These are phyloP conservation scores for Chlorella sp. DNA, from an alignment of 139 green algal species.

Conservation along the genomic window DNA sequence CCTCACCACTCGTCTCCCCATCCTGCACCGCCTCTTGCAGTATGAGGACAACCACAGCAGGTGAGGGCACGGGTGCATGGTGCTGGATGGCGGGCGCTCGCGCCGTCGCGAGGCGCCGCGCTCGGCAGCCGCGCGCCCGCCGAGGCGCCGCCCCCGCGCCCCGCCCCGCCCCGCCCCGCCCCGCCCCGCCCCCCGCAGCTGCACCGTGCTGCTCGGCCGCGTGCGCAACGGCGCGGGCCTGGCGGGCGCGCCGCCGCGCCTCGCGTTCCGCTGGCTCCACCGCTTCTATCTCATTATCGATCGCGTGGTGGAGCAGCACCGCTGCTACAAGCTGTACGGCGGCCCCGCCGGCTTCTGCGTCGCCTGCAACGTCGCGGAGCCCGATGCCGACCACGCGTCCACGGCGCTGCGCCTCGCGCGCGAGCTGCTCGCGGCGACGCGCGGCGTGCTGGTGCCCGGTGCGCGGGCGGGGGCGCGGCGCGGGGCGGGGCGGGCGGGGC, in stretches of 20 bases:
- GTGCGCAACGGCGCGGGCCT: slow-evolving; percentile 13
- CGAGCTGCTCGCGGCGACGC: slow-evolving; percentile 10
- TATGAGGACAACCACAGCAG: slow-evolving; percentile 20
- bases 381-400: slow-evolving; percentile 9
- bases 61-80: too few species aligned
- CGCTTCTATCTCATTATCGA: slow-evolving; percentile 27
- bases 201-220: slow-evolving; percentile 14
- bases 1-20: not conserved
- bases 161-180: too few species aligned
- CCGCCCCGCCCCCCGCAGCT: too few species aligned
- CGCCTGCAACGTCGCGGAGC: slow-evolving; percentile 5
- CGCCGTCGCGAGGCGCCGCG: too few species aligned
- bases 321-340: slow-evolving; percentile 27
- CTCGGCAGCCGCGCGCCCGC: too few species aligned
- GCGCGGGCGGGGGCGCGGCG: not conserved
- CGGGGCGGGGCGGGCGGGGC: not conserved
- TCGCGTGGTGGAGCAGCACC: slow-evolving; percentile 21
- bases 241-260: not conserved
- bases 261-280: slow-evolving; percentile 25
- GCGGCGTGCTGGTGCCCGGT: not conserved
- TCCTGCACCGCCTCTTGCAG: not conserved
- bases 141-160: too few species aligned
- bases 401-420: slow-evolving; percentile 23
- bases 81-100: too few species aligned
- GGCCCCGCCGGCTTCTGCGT: slow-evolving; percentile 18